A percentile compares a stretch with the other conserved stretches of the same genome.
These are phyloP conservation scores for Oryza australiensis DNA, from an alignment of 176 grass and related monocot genomes.

Conservation along the genomic window DNA sequence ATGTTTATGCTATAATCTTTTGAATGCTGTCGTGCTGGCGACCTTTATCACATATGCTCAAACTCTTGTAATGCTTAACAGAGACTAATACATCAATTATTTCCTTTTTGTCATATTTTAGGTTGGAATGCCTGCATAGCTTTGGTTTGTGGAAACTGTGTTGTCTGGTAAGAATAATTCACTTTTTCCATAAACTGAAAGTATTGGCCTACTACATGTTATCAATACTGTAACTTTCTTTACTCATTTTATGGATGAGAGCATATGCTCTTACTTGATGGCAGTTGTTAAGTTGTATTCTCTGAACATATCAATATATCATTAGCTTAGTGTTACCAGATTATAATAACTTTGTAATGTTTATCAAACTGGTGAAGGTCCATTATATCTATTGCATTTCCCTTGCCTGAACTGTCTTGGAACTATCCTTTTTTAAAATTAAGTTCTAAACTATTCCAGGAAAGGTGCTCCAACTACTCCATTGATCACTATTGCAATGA, in stretches of 20 bases:
- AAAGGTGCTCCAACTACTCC: slow-evolving; percentile 99
- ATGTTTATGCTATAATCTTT: background rate
- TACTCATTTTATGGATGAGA: background rate
- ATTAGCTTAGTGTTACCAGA: background rate
- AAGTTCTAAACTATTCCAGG: slow-evolving; percentile 44
- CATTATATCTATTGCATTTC: background rate
- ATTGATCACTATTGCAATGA: slow-evolving; percentile 94
- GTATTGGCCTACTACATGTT: background rate
- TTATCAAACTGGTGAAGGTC: background rate
- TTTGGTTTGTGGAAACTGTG: slow-evolving; percentile 85
- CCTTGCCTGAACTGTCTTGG: background rate
- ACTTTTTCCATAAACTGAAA: background rate
- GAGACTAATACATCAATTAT: slow-evolving; percentile 1
- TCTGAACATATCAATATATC: background rate
- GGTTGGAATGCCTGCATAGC: slow-evolving; percentile 99
- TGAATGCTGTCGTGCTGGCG: background rate
- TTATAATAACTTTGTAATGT: background rate
- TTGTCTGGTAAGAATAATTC: slow-evolving; percentile 80
- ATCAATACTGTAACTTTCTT: background rate
- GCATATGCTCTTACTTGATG: background rate
- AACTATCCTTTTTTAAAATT: slow-evolving; percentile 12
- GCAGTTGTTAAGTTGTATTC: background rate
- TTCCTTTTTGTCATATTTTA: slow-evolving; percentile 42
- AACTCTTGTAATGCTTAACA: background rate
- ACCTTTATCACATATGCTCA: background rate